Conservation (phyloP, 164 flowering plant species). For the Santalum album region DNA sequence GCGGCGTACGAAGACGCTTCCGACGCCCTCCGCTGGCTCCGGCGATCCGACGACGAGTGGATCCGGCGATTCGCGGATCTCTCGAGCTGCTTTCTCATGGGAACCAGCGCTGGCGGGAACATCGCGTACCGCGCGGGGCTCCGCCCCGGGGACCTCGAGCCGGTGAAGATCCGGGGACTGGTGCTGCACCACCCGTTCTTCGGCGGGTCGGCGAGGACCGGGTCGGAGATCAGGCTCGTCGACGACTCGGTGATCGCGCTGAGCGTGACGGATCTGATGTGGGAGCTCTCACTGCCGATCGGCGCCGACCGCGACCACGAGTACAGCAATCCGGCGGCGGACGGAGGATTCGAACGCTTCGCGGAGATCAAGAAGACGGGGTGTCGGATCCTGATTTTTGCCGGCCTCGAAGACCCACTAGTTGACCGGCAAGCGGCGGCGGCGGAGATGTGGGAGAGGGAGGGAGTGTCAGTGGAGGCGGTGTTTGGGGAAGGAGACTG, state of each 20-base stretch:
- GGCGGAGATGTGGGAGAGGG: constrained; percentile 29
- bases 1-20: constrained; percentile 10
- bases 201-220: constrained; percentile 15
- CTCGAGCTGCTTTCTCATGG: constrained; percentile 15
- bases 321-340: constrained; percentile 6
- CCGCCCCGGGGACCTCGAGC: constrained; percentile 11
- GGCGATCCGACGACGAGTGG: constrained; percentile 11
- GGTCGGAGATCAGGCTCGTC: constrained; percentile 11
- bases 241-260: constrained; percentile 8
- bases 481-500: constrained; percentile 29
- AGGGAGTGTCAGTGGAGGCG: constrained; percentile 31
- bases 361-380: constrained; percentile 17
- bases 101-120: constrained; percentile 19
- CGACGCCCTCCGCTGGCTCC: constrained; percentile 1
- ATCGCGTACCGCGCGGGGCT: constrained; percentile 16
- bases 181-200: constrained; percentile 21
- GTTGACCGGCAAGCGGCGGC: constrained; percentile 35
- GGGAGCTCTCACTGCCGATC: constrained; percentile 9
- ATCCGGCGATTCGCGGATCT: constrained; percentile 8
- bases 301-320: constrained; percentile 2
- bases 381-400: constrained; percentile 34
- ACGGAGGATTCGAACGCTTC: constrained; percentile 11
- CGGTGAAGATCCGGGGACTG: constrained; percentile 16
- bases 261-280: constrained; percentile 10
- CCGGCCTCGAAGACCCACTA: constrained; percentile 40